phyloP scores from a whole-genome alignment of 768 basidiomycete species.

The Pisolithus orientalis region DNA sequence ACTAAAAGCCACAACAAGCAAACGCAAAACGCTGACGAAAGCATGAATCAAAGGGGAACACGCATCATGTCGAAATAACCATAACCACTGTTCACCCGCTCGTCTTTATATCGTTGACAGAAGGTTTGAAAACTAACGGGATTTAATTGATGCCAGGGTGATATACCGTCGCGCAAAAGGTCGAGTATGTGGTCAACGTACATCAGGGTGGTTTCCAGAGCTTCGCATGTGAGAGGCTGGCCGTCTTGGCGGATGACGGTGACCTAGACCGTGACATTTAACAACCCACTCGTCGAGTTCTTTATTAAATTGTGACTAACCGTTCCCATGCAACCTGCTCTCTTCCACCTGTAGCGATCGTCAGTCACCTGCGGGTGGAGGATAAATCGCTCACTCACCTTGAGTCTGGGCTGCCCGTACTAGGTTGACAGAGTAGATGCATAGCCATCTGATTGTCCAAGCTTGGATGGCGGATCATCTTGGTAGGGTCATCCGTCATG shows the following conservation, averaged over 20 bases:
- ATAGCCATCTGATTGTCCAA: slow-evolving; percentile 27
- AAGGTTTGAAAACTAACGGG: slow-evolving; percentile 21
- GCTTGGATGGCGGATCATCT: slow-evolving; percentile 15
- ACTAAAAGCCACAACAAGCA: neutral
- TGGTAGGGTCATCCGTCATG: slow-evolving; percentile 9
- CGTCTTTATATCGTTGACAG: slow-evolving; percentile 18
- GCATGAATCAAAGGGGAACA: slow-evolving; percentile 14
- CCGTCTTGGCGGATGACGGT: slow-evolving; percentile 22
- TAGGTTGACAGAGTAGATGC: slow-evolving; percentile 24
- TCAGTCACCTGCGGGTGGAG: neutral
- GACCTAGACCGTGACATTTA: slow-evolving; percentile 9
- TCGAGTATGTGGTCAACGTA: slow-evolving; percentile 27
- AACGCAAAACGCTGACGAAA: neutral
- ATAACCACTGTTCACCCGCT: slow-evolving; percentile 7
- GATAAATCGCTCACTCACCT: slow-evolving; percentile 7
- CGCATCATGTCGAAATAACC: slow-evolving; percentile 10
- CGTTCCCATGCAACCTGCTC: slow-evolving; percentile 22
- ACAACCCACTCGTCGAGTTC: neutral
- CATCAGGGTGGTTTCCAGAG: slow-evolving; percentile 25
- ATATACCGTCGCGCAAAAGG: slow-evolving; percentile 19
- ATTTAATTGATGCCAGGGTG: slow-evolving; percentile 9
- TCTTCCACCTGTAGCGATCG: slow-evolving; percentile 13
- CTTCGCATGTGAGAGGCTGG: slow-evolving; percentile 19
- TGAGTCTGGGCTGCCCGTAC: slow-evolving; percentile 18
- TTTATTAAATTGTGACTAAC: slow-evolving; percentile 4